phyloP scores from a whole-genome alignment of 148 eudicot genomes.

The Heliosperma pusillum region DNA sequence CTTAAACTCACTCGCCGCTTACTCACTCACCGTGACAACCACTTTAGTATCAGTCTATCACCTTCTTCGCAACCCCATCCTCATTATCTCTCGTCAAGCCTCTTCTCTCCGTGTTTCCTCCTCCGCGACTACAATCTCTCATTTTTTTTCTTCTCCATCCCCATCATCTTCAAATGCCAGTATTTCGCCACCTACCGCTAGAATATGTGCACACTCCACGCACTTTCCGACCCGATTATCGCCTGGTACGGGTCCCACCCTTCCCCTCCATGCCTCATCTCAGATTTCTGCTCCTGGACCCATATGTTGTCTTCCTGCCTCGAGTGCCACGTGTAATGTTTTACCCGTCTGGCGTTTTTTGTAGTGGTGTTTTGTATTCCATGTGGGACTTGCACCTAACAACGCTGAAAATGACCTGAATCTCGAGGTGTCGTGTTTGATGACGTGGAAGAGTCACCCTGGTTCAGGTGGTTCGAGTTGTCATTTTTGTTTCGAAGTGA shows the following conservation, averaged over 20 bases:
- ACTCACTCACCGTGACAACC: slow-evolving; percentile 9
- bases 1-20: slow-evolving; percentile 26
- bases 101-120: slow-evolving; percentile 22
- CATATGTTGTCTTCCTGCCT: slow-evolving; percentile 11
- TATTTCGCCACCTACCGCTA: background rate
- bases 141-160: slow-evolving; percentile 17
- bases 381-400: slow-evolving; percentile 15
- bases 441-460: slow-evolving; percentile 20
- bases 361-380: slow-evolving; percentile 18
- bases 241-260: slow-evolving; percentile 32
- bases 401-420: background rate
- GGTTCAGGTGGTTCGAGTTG: slow-evolving; percentile 25
- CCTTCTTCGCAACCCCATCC: slow-evolving; percentile 22
- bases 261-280: slow-evolving; percentile 27
- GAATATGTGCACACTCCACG: slow-evolving; percentile 16
- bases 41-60: slow-evolving; percentile 20
- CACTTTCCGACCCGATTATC: slow-evolving; percentile 17
- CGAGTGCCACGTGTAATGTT: slow-evolving; percentile 30
- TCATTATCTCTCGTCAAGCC: slow-evolving; percentile 14
- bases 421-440: slow-evolving; percentile 3
- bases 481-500: slow-evolving; percentile 14
- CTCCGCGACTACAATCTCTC: slow-evolving; percentile 21
- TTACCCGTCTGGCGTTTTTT: slow-evolving; percentile 31
- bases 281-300: slow-evolving; percentile 32
- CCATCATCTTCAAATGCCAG: background rate